Evolutionary conservation across 495 filamentous ascomycete genomes (phyloP).

Genomic region (Entonaema liquescens): DNA sequence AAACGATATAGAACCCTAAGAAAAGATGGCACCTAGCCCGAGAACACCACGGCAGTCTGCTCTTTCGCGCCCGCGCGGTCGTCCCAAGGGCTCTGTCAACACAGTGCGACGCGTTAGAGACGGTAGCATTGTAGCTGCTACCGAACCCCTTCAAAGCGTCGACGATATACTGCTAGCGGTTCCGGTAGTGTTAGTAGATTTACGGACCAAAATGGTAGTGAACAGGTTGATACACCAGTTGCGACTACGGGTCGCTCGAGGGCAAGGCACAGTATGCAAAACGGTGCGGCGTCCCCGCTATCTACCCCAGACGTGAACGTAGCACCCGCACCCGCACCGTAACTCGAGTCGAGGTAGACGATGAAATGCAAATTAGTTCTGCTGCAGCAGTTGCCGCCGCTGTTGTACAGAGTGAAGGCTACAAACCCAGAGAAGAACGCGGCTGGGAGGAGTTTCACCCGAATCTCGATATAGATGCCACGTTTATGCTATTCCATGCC

Average conservation of each 20-base stretch:
- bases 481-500: constrained; percentile 78
- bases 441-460: constrained; percentile 98
- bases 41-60: constrained; percentile 53
- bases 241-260: constrained; percentile 50
- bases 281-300: constrained; percentile 49
- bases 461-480: constrained; percentile 85
- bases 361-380: constrained; percentile 72
- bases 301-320: constrained; percentile 59
- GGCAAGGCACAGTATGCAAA: constrained; percentile 43
- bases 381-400: constrained; percentile 86
- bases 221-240: constrained; percentile 53
- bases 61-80: constrained; percentile 53
- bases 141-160: constrained; percentile 63
- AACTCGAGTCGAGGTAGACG: constrained; percentile 54
- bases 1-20: constrained; percentile 16
- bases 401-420: constrained; percentile 88
- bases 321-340: constrained; percentile 63
- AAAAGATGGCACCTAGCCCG: constrained; percentile 54
- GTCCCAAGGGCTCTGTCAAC: constrained; percentile 53
- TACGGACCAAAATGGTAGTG: constrained; percentile 68
- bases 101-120: constrained; percentile 53
- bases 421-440: constrained; percentile 95
- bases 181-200: constrained; percentile 83
- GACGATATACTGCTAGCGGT: constrained; percentile 77
- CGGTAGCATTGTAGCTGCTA: constrained; percentile 51